phyloP scores from a whole-genome alignment of 23 red algal species.

The Cyanidiococcus yangmingshanensis region DNA sequence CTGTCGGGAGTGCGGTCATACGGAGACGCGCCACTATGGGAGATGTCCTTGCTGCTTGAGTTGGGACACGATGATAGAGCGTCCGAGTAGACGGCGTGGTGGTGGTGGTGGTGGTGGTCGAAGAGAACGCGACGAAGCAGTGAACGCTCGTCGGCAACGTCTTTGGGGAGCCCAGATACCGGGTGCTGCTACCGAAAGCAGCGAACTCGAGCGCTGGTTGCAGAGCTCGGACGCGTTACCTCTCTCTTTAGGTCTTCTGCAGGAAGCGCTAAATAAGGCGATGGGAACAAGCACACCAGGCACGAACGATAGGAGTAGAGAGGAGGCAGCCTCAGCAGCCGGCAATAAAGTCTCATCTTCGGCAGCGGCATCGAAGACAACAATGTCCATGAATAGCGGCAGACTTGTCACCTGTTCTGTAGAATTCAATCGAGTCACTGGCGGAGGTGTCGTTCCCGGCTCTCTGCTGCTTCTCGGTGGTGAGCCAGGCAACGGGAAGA shows the following conservation, averaged over 20 bases:
- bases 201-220: neutral
- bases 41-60: slow-evolving; percentile 20
- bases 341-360: no score
- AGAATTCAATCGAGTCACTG: slow-evolving; percentile 20
- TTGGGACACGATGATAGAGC: slow-evolving; percentile 8
- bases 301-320: no score
- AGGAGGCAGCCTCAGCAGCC: no score
- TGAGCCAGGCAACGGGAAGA: slow-evolving; percentile 23
- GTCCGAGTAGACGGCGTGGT: neutral
- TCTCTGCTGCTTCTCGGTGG: slow-evolving; percentile 22
- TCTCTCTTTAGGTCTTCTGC: neutral
- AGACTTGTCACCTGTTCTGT: neutral
- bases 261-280: neutral
- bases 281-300: no score
- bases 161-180: neutral
- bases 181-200: neutral
- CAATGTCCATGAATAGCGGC: neutral
- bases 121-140: neutral
- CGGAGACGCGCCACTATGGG: neutral
- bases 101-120: neutral
- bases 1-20: slow-evolving; percentile 20
- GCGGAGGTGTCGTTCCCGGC: slow-evolving; percentile 8
- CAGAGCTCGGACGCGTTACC: neutral
- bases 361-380: neutral
- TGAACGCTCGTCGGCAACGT: neutral